Evolutionary conservation across 257 asterid species (phyloP).

Genomic region (Salvia rosmarinus): DNA sequence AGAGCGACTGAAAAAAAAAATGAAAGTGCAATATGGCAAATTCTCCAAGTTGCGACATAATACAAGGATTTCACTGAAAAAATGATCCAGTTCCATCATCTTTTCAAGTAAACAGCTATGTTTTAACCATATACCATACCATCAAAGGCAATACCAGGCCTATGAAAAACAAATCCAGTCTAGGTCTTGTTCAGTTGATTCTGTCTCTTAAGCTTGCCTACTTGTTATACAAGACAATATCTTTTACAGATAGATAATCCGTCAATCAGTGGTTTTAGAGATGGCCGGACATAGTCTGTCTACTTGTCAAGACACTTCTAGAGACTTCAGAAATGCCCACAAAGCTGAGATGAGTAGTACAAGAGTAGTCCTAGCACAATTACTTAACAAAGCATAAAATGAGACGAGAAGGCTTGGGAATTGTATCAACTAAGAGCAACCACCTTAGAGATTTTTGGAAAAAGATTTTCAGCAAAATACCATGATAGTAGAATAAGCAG

Average conservation of each 20-base stretch:
- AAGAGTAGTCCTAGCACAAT: background rate
- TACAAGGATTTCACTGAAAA: background rate
- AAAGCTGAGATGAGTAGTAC: background rate
- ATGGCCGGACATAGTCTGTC: slow-evolving; percentile 17
- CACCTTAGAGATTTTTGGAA: slow-evolving; percentile 23
- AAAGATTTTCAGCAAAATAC: background rate
- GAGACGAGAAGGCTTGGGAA: background rate
- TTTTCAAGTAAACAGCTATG: background rate
- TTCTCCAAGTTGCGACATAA: background rate
- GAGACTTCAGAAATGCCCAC: slow-evolving; percentile 10
- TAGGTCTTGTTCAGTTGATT: slow-evolving; percentile 1
- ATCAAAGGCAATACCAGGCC: slow-evolving; percentile 2
- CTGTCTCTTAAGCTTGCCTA: background rate
- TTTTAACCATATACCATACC: background rate
- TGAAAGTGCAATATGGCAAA: background rate
- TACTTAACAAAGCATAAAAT: background rate
- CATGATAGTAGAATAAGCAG: slow-evolving; percentile 3
- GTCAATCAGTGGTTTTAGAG: background rate
- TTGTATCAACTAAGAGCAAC: slow-evolving; percentile 14
- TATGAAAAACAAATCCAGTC: background rate
- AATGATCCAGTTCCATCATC: background rate
- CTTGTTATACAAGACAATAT: background rate
- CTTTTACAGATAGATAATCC: slow-evolving; percentile 8
- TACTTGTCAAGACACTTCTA: background rate
- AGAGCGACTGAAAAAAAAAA: background rate